phyloP scores from a whole-genome alignment of 306 rosid species.

The Calophaca sinica region DNA sequence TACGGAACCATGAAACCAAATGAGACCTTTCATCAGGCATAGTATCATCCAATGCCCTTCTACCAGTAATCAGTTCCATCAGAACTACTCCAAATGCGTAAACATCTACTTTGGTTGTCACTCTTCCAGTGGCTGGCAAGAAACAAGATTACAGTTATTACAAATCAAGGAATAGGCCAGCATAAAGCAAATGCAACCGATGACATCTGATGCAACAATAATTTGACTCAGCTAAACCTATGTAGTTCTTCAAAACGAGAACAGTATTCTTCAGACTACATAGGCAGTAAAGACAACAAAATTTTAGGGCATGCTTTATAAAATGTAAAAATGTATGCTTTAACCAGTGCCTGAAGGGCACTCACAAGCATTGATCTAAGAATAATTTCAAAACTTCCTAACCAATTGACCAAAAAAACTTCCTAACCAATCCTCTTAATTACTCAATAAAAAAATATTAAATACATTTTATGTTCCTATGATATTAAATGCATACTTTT shows the following conservation, averaged over 20 bases:
- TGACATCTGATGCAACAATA: constrained; percentile 8
- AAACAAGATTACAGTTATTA: constrained; percentile 21
- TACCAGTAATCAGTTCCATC: constrained; percentile 86
- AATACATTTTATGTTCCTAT: not conserved
- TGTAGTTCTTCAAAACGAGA: constrained; percentile 11
- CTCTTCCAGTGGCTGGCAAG: constrained; percentile 87
- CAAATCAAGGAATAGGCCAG: not conserved
- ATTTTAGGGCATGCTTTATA: not conserved
- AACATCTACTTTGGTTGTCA: constrained; percentile 93
- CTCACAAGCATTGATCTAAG: not conserved
- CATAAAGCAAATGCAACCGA: constrained; percentile 23
- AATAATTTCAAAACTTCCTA: not conserved
- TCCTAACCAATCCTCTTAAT: not conserved
- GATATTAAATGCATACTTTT: not conserved
- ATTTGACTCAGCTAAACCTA: constrained; percentile 15
- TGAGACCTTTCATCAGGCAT: constrained; percentile 86
- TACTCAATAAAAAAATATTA: not conserved
- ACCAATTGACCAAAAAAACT: not conserved
- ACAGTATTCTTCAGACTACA: not conserved
- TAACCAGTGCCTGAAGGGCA: not conserved
- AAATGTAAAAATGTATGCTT: not conserved
- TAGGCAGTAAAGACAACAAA: not conserved
- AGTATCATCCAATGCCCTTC: constrained; percentile 79
- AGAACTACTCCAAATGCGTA: constrained; percentile 90
- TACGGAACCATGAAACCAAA: constrained; percentile 86